A percentile compares a stretch with the other conserved stretches of the same genome.
phyloP scores from a whole-genome alignment of 345 rosid genomes.

The Raphanus sativus region DNA sequence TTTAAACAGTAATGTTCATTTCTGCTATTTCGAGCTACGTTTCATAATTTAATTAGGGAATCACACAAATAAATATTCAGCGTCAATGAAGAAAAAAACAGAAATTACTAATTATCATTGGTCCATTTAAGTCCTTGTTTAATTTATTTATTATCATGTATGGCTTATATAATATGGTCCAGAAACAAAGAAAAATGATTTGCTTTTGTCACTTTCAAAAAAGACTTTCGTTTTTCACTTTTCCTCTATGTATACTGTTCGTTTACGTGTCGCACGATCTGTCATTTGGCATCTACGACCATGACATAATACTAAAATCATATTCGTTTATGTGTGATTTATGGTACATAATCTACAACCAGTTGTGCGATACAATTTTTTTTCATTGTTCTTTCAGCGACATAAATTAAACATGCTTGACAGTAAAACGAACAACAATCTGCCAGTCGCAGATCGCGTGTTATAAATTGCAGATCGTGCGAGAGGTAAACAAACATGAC shows the following conservation, averaged over 20 bases:
- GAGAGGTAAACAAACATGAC: too few species aligned
- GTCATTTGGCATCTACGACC: too few species aligned
- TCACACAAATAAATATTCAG: background rate
- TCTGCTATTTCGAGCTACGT: slow-evolving; percentile 13
- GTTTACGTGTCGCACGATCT: too few species aligned
- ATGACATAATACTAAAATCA: too few species aligned
- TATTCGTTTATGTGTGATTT: too few species aligned
- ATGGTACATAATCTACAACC: too few species aligned
- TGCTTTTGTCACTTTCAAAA: slow-evolving; percentile 29
- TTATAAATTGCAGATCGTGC: too few species aligned
- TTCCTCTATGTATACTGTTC: background rate
- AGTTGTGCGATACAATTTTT: too few species aligned
- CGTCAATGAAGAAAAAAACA: background rate
- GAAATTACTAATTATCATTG: slow-evolving; percentile 1
- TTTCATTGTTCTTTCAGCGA: too few species aligned
- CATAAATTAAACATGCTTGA: too few species aligned
- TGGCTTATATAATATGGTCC: background rate
- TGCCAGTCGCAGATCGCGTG: too few species aligned
- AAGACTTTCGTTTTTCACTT: background rate
- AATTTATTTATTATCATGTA: background rate
- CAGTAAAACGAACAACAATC: too few species aligned
- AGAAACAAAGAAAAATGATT: slow-evolving; percentile 19
- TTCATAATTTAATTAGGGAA: slow-evolving; percentile 25
- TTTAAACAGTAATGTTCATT: slow-evolving; percentile 5
- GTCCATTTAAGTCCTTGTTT: slow-evolving; percentile 12